phyloP scores from a whole-genome alignment of 2,329 filamentous ascomycete genomes.

The Coniochaeta sp. region DNA sequence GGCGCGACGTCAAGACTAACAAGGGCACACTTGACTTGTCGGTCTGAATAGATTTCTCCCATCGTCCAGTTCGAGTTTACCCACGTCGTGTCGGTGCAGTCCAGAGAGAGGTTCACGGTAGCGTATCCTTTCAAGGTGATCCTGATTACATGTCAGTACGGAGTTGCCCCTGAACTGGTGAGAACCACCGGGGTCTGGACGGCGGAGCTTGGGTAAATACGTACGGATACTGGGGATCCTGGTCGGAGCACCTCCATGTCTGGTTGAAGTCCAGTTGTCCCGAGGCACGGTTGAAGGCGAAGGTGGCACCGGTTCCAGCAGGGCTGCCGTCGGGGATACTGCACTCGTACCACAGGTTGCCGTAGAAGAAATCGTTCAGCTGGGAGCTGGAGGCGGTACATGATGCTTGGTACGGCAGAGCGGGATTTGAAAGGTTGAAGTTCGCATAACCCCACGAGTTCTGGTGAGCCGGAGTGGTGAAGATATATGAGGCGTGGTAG shows the following conservation, averaged over 20 bases:
- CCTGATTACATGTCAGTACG: conserved; percentile 10
- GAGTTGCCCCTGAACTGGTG: not conserved
- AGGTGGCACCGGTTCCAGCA: conserved; percentile 23
- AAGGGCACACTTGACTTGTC: conserved; percentile 23
- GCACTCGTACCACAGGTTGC: conserved; percentile 37
- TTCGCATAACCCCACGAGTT: conserved; percentile 37
- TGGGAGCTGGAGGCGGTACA: conserved; percentile 35
- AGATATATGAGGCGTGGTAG: conserved; percentile 41
- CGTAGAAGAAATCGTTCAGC: conserved; percentile 44
- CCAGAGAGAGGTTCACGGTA: conserved; percentile 22
- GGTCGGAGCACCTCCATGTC: conserved; percentile 38
- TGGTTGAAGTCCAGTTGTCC: conserved; percentile 36
- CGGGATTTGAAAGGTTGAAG: conserved; percentile 43
- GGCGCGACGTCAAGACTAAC: conserved; percentile 24
- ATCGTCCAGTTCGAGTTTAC: conserved; percentile 31
- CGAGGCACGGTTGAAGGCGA: conserved; percentile 32
- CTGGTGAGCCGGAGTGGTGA: conserved; percentile 45
- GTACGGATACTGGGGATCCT: conserved; percentile 30
- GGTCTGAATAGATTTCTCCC: conserved; percentile 31
- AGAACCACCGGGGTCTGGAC: not conserved
- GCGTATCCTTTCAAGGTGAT: conserved; percentile 26
- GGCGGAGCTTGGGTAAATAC: conserved; percentile 10
- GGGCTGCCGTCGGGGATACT: conserved; percentile 19
- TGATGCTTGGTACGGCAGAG: conserved; percentile 24
- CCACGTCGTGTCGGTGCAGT: conserved; percentile 25